Evolutionary conservation across 768 basidiomycete species (phyloP), one percentile per base, ranked within the genome.

Genomic region (Xerocomellus dryophilus): DNA sequence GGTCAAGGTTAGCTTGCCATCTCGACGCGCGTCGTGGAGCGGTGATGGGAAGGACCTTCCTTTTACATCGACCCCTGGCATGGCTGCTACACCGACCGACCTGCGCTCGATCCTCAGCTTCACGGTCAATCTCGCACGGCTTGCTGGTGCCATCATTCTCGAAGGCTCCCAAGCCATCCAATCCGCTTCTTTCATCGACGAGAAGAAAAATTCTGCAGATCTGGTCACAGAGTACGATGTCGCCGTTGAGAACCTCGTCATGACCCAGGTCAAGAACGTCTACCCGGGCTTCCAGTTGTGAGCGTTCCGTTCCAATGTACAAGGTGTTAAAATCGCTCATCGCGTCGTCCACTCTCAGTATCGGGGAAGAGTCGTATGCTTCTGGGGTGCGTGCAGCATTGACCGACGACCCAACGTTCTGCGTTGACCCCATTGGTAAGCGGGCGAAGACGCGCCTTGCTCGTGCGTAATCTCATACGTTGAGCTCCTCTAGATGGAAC

Each of bases 141-240:
- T 75, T 47, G 90, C 93, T 0, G 90, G 93, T 10, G 76, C 71
- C 7, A 71, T 92, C 56, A 93, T 93, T 50, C 74, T 88, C 6
- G 79, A 87, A 64, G 90, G 90, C 44, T 89, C 84, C 11, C 79
- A 80, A 58, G 90, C 79, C 43, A 93, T 91, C 60, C 84, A 79
- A 64, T 75, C 72, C 12, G 73, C 80, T 3, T 74, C 79, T 0
- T 73, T 77, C 58, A 76, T 89, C 35, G 80, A 81, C 53, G 85
- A 89, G 74, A 97, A 97, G 81, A 90, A 90, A 72, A 98, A 95
- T 63, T 84, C 93, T 0, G 92, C 94, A 15, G 95, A 97, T 71
- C 76, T 98, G 15, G 95, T 98, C 17, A 97, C 95, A 0, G 89
- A 94, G 73, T 97, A 90, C 61, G 95, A 98, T 72, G 84, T 93